Evolutionary conservation across 2,329 filamentous ascomycete genomes (phyloP).

Genomic region (Xylaria sp.): DNA sequence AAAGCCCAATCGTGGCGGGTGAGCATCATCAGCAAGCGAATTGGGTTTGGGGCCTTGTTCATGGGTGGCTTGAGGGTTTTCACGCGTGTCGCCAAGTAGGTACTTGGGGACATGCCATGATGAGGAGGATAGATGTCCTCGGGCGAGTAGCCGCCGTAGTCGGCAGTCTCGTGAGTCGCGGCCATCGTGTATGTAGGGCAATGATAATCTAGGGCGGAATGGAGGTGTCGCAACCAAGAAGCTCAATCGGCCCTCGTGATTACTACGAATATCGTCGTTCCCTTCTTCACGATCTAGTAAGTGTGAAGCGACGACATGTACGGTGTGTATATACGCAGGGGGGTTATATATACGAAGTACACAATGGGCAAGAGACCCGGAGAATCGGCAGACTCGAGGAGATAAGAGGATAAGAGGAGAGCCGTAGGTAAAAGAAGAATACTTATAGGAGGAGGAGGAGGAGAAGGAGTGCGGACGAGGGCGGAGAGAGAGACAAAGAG

Average conservation of each 20-base stretch:
- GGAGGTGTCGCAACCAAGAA: neutral
- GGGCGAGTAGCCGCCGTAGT: slow-evolving; percentile 6
- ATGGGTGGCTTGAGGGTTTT: slow-evolving; percentile 63
- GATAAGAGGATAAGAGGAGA: too few relatives aligned
- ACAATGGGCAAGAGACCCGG: too few relatives aligned
- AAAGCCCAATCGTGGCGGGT: slow-evolving; percentile 59
- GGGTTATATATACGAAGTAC: too few relatives aligned
- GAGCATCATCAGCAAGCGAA: slow-evolving; percentile 55
- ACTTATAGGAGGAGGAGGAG: too few relatives aligned
- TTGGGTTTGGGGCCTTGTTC: slow-evolving; percentile 59
- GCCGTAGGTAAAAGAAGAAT: too few relatives aligned
- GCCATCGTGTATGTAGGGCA: slow-evolving; percentile 12
- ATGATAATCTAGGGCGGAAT: neutral
- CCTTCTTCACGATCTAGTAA: too few relatives aligned
- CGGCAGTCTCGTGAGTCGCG: neutral
- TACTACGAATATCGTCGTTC: neutral
- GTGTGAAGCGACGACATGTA: too few relatives aligned
- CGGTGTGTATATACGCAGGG: too few relatives aligned
- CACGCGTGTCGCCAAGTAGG: slow-evolving; percentile 59
- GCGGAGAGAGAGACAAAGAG: too few relatives aligned
- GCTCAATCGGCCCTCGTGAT: neutral
- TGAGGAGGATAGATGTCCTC: slow-evolving; percentile 47
- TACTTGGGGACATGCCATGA: slow-evolving; percentile 54
- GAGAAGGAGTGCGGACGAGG: too few relatives aligned
- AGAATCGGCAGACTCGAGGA: too few relatives aligned